A percentile compares a stretch with the other conserved stretches of the same genome.
Conservation (phyloP, 768 basidiomycete species). For the Tephrocybe sp. region DNA sequence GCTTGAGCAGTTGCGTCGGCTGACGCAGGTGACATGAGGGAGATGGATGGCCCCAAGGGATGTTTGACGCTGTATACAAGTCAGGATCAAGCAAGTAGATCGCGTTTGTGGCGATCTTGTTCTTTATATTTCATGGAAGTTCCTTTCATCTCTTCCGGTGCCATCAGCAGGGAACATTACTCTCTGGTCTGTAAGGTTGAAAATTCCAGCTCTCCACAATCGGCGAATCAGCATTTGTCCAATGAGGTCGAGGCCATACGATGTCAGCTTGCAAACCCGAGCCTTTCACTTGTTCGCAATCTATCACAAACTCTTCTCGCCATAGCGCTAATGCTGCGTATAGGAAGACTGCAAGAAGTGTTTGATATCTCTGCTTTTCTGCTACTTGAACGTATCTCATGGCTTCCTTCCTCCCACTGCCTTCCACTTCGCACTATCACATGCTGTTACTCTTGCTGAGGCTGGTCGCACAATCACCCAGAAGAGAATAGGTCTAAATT, state of each 20-base stretch:
- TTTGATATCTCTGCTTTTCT: slow-evolving; percentile 70
- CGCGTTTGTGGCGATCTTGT: not conserved
- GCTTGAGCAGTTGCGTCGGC: slow-evolving; percentile 20
- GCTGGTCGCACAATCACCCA: slow-evolving; percentile 57
- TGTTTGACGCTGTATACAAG: slow-evolving; percentile 11
- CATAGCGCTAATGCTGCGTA: slow-evolving; percentile 15
- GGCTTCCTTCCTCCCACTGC: slow-evolving; percentile 38
- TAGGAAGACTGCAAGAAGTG: slow-evolving; percentile 67
- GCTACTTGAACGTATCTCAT: slow-evolving; percentile 47
- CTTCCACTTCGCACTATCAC: slow-evolving; percentile 69
- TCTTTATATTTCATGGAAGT: slow-evolving; percentile 53
- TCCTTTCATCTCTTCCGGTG: slow-evolving; percentile 76
- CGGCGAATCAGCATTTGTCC: slow-evolving; percentile 58
- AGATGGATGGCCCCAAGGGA: not conserved
- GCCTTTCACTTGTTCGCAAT: slow-evolving; percentile 52
- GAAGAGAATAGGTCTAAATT: slow-evolving; percentile 61
- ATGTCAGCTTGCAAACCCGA: slow-evolving; percentile 46
- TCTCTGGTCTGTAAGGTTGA: slow-evolving; percentile 73
- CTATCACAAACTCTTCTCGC: slow-evolving; percentile 2
- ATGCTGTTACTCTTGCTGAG: slow-evolving; percentile 77
- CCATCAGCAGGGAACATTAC: slow-evolving; percentile 74
- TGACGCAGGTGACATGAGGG: slow-evolving; percentile 10
- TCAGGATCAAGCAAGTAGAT: slow-evolving; percentile 1
- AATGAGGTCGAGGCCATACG: slow-evolving; percentile 58
- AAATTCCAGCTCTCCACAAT: slow-evolving; percentile 49